phyloP scores from a whole-genome alignment of 805 yeast genomes.

The Jamesozyma piceae region DNA sequence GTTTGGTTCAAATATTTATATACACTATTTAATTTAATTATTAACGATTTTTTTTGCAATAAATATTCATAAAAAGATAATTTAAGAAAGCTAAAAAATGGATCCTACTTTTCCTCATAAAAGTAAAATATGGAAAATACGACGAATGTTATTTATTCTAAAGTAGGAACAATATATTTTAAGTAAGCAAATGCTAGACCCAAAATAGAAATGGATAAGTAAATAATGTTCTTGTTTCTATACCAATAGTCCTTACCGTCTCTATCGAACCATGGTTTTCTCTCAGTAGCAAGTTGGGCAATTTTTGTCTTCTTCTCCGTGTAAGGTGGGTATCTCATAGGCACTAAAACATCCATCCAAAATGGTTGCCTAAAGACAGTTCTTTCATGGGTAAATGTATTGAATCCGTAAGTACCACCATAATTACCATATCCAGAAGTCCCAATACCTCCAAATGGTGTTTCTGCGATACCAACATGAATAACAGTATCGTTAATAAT shows the following conservation, averaged over 20 bases:
- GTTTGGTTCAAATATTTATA: background rate
- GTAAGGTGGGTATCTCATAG: slow-evolving; percentile 63
- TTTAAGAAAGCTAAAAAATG: background rate
- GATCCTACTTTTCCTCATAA: too few species aligned
- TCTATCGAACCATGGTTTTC: slow-evolving; percentile 32
- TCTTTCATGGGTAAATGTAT: slow-evolving; percentile 70
- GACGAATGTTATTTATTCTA: too few species aligned
- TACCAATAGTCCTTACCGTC: slow-evolving; percentile 25
- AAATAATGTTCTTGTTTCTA: background rate
- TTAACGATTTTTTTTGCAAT: background rate
- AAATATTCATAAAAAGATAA: background rate
- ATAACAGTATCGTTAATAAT: slow-evolving; percentile 61
- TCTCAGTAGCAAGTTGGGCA: slow-evolving; percentile 23
- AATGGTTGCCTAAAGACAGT: slow-evolving; percentile 55
- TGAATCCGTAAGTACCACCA: slow-evolving; percentile 64
- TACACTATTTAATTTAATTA: background rate
- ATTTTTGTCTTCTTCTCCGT: slow-evolving; percentile 27
- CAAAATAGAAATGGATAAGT: background rate
- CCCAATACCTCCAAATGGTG: slow-evolving; percentile 93
- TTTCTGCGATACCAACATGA: slow-evolving; percentile 55
- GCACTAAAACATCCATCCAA: slow-evolving; percentile 50
- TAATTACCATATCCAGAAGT: slow-evolving; percentile 73
- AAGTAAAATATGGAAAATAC: too few species aligned
- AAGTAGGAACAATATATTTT: background rate
- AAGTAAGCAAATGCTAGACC: background rate